These are phyloP conservation scores for Miscanthus lutarioriparius DNA, from an alignment of 176 grass and related monocot genomes.

Conservation along the genomic window DNA sequence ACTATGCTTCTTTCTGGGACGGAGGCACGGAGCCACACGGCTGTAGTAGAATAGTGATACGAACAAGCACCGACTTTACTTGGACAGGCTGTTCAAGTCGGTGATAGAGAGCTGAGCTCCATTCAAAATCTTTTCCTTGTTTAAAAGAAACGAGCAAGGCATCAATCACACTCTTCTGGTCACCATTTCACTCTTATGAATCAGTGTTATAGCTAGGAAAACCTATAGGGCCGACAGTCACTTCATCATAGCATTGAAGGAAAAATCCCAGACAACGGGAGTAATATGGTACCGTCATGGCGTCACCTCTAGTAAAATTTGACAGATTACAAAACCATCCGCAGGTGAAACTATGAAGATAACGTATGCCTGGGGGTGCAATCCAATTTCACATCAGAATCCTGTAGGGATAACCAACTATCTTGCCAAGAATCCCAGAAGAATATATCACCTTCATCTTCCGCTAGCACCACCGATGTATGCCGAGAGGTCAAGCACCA, in stretches of 20 bases:
- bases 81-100: neutral
- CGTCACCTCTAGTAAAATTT: neutral
- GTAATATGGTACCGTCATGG: neutral
- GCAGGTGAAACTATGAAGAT: neutral
- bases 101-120: neutral
- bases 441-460: neutral
- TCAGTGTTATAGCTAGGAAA: neutral
- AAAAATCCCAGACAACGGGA: neutral
- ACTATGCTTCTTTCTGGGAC: no score
- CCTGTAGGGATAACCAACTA: neutral
- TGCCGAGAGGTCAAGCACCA: slow-evolving; percentile 4
- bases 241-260: no score
- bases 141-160: neutral
- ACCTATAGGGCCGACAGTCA: neutral
- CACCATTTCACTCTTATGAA: neutral
- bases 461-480: neutral
- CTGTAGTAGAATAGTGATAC: neutral
- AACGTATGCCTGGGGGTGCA: neutral
- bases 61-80: neutral
- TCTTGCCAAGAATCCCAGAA: neutral
- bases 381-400: neutral
- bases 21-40: no score
- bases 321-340: slow-evolving; percentile 3
- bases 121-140: neutral
- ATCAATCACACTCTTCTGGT: neutral